A percentile compares a stretch with the other conserved stretches of the same genome.
These are phyloP conservation scores for Vitis vinifera DNA, from an alignment of 164 flowering plant genomes.

Conservation along the genomic window ASM3070453v1 NC_081820.1:22631501-22632000, in stretches of 20 bases:
- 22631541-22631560: conserved; percentile 67
- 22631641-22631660: neutral
- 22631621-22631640: conserved; percentile 32
- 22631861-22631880: conserved; percentile 78
- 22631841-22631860: conserved; percentile 68
- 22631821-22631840: conserved; percentile 56
- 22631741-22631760: too few relatives aligned
- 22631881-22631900: conserved; percentile 47
- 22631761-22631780: too few relatives aligned
- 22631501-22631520: conserved; percentile 46
- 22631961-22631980: too few relatives aligned
- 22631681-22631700: too few relatives aligned
- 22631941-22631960: too few relatives aligned
- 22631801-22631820: conserved; percentile 80
- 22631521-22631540: conserved; percentile 76
- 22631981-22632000: too few relatives aligned
- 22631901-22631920: too few relatives aligned
- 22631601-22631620: conserved; percentile 54
- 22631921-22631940: too few relatives aligned
- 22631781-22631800: conserved; percentile 5
- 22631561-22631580: conserved; percentile 62
- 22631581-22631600: conserved; percentile 47
- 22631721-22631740: too few relatives aligned
- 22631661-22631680: too few relatives aligned
- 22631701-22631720: too few relatives aligned